These are phyloP conservation scores for Phytophthora pistaciae DNA, from an alignment of 352 stramenopile species.

Conservation along the genomic window DNA sequence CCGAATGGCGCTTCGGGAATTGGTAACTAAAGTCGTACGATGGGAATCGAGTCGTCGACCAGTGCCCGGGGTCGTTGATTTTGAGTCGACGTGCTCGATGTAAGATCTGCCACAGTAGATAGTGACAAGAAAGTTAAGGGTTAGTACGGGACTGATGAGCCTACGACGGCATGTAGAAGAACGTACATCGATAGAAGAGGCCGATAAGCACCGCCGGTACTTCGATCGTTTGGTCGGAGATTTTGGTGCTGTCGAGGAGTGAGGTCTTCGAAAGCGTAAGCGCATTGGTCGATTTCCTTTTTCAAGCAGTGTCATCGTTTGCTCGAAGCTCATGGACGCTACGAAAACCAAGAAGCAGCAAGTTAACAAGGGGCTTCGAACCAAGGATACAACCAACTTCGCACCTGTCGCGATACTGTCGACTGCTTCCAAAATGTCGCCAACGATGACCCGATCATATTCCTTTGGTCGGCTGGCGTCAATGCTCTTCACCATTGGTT, in stretches of 20 bases:
- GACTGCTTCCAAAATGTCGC: constrained; percentile 77
- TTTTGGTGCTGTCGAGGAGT: constrained; percentile 21
- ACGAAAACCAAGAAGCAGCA: background rate
- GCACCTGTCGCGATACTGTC: constrained; percentile 77
- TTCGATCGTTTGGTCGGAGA: constrained; percentile 15
- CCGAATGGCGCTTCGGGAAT: constrained; percentile 74
- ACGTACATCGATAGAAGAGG: constrained; percentile 41
- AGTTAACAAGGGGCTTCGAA: background rate
- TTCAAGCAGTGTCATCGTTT: constrained; percentile 63
- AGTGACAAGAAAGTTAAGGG: background rate
- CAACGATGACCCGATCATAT: constrained; percentile 56
- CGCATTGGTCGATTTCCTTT: constrained; percentile 66
- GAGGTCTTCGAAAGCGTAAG: constrained; percentile 63
- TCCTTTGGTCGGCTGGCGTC: constrained; percentile 36
- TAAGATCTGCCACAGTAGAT: constrained; percentile 61
- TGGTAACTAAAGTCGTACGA: constrained; percentile 79
- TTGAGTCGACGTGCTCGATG: constrained; percentile 68
- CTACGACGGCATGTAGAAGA: background rate
- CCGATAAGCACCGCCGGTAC: constrained; percentile 27
- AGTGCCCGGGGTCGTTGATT: constrained; percentile 75
- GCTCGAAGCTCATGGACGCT: constrained; percentile 70
- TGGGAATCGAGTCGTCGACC: constrained; percentile 66
- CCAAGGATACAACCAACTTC: constrained; percentile 7
- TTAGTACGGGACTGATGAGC: background rate
- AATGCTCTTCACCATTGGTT: constrained; percentile 55